Conservation (phyloP, 1,284 basidiomycete genomes). For the Kalmanozyma brasiliensis region DNA sequence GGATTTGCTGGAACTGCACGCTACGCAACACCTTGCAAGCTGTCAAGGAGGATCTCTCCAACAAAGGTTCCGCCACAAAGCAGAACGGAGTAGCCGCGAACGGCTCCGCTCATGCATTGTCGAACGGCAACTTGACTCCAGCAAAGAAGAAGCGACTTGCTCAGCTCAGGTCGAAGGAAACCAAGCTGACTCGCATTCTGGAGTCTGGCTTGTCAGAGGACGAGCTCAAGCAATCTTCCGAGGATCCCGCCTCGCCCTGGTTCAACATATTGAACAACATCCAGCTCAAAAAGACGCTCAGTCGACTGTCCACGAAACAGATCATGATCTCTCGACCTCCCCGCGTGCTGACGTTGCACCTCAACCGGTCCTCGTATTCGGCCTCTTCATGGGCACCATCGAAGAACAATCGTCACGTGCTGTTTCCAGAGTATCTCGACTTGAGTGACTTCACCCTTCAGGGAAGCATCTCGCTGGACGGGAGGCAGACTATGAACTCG, state of each 20-base stretch:
- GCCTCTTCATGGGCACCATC: conserved; percentile 52
- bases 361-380: conserved; percentile 60
- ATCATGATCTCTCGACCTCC: conserved; percentile 63
- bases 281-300: conserved; percentile 40
- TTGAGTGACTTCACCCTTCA: conserved; percentile 49
- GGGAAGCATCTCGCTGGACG: conserved; percentile 44
- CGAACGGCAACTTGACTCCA: conserved; percentile 17
- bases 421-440: conserved; percentile 61
- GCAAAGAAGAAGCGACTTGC: conserved; percentile 42
- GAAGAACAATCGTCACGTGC: conserved; percentile 61
- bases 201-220: conserved; percentile 52
- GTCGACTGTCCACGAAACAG: conserved; percentile 60
- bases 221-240: conserved; percentile 41
- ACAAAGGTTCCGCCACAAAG: conserved; percentile 12
- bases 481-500: conserved; percentile 27
- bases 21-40: conserved; percentile 40
- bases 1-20: conserved; percentile 65
- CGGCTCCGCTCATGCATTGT: conserved; percentile 18
- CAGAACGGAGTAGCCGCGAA: conserved; percentile 18
- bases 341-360: conserved; percentile 56
- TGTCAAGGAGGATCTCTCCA: conserved; percentile 20
- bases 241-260: conserved; percentile 27
- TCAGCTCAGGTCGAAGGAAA: conserved; percentile 29
- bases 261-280: conserved; percentile 28
- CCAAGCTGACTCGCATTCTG: conserved; percentile 34